Conservation (phyloP, 768 basidiomycete genomes). For the Hemileccinum impolitum region DNA sequence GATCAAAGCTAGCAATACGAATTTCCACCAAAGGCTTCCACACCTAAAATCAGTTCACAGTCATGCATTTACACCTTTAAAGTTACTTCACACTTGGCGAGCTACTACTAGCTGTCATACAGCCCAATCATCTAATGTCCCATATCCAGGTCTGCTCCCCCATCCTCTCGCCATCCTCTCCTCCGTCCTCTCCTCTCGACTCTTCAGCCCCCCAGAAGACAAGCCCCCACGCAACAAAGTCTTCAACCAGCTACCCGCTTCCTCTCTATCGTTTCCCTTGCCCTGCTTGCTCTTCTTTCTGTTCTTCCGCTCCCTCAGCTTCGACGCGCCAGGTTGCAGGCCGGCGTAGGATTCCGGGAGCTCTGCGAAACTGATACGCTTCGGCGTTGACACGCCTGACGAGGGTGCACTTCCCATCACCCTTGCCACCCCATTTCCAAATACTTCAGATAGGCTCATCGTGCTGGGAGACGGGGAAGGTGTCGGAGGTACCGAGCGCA, state of each 20-base stretch:
- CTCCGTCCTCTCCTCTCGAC: constrained; percentile 48
- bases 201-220: constrained; percentile 22
- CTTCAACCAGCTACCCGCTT: constrained; percentile 24
- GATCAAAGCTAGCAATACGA: too few relatives aligned
- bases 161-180: constrained; percentile 51
- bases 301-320: constrained; percentile 31
- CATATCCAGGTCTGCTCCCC: constrained; percentile 40
- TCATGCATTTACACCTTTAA: too few relatives aligned
- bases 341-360: constrained; percentile 63
- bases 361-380: constrained; percentile 76
- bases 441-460: constrained; percentile 24
- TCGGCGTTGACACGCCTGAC: constrained; percentile 59
- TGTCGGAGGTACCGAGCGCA: constrained; percentile 35
- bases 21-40: too few relatives aligned
- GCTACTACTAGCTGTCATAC: constrained; percentile 26
- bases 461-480: constrained; percentile 35
- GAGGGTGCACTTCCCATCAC: constrained; percentile 39
- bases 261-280: constrained; percentile 31
- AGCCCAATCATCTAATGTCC: constrained; percentile 56
- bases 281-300: constrained; percentile 34
- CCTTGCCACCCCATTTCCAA: constrained; percentile 29
- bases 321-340: constrained; percentile 32
- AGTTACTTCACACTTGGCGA: too few relatives aligned
- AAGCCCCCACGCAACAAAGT: constrained; percentile 18
- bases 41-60: too few relatives aligned